A percentile compares a stretch with the other conserved stretches of the same genome.
Conservation (phyloP, 2,329 filamentous ascomycete species). For the Aspergillus bombycis region DNA sequence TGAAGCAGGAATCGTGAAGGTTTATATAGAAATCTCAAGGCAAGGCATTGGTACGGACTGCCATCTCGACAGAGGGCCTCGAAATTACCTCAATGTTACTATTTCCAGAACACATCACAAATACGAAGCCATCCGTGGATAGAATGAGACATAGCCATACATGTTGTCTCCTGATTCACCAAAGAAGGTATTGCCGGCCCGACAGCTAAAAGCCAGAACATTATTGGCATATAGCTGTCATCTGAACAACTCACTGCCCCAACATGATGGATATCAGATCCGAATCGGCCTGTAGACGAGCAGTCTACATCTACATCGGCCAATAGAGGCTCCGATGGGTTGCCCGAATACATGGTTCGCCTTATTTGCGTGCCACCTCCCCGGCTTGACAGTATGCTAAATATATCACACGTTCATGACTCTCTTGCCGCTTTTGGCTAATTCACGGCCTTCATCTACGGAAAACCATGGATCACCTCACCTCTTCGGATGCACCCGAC, state of each 20-base stretch:
- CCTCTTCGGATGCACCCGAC: background rate
- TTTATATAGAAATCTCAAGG: background rate
- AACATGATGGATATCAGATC: background rate
- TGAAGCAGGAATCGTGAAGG: background rate
- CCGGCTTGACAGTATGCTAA: background rate
- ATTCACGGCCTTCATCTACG: background rate
- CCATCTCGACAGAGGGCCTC: background rate
- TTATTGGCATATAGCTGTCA: background rate
- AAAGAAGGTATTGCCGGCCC: background rate
- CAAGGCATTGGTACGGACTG: background rate
- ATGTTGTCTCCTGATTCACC: background rate
- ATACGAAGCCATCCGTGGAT: constrained; percentile 3
- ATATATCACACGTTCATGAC: background rate
- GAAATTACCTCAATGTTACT: background rate
- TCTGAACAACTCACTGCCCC: constrained; percentile 2
- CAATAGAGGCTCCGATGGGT: background rate
- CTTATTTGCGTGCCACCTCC: background rate
- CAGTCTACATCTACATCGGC: too few relatives aligned
- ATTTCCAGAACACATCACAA: background rate
- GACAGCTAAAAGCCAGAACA: background rate
- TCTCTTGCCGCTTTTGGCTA: background rate
- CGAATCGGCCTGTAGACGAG: background rate
- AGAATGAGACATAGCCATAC: constrained; percentile 1
- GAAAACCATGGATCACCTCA: background rate
- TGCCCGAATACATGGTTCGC: background rate